These are phyloP conservation scores for Perkinsus olseni DNA, from an alignment of 169 alveolate genomes.

Conservation along the genomic window DNA sequence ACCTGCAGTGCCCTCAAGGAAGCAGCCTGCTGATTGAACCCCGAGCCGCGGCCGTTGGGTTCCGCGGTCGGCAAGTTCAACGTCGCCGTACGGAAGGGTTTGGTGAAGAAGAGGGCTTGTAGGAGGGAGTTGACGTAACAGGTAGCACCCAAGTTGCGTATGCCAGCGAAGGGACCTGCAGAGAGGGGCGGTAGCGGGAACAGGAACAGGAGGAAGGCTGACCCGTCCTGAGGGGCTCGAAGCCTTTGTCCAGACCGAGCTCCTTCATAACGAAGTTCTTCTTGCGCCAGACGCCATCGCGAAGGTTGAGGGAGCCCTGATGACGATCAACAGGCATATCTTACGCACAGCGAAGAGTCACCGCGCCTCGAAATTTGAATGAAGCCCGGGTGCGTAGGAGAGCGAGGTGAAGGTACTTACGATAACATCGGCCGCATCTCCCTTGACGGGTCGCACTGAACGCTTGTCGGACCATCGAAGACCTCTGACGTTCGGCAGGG, in stretches of 20 bases:
- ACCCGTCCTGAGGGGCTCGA: not conserved
- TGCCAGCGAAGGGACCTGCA: slow-evolving; percentile 43
- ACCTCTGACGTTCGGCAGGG: not conserved
- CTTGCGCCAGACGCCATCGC: not conserved
- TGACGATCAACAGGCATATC: not conserved
- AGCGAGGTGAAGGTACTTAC: not conserved
- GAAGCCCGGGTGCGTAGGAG: not conserved
- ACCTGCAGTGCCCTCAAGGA: not conserved
- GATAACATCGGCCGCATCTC: not conserved
- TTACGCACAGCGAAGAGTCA: not conserved
- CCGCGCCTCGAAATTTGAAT: not conserved
- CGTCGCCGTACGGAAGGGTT: slow-evolving; percentile 59
- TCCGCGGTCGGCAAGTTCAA: not conserved
- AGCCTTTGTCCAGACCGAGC: not conserved
- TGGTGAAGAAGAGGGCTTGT: slow-evolving; percentile 71
- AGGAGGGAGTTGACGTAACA: slow-evolving; percentile 81
- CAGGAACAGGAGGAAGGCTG: not conserved
- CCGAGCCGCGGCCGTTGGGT: not conserved
- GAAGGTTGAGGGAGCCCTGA: not conserved
- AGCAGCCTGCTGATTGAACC: not conserved
- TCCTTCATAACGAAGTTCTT: not conserved
- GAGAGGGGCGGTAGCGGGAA: not conserved
- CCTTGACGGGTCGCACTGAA: not conserved
- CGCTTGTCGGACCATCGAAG: slow-evolving; percentile 5
- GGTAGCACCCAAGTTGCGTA: slow-evolving; percentile 70